These are phyloP conservation scores for Solanum tarapatanum DNA, from an alignment of 257 asterid genomes.

Conservation along the genomic window DNA sequence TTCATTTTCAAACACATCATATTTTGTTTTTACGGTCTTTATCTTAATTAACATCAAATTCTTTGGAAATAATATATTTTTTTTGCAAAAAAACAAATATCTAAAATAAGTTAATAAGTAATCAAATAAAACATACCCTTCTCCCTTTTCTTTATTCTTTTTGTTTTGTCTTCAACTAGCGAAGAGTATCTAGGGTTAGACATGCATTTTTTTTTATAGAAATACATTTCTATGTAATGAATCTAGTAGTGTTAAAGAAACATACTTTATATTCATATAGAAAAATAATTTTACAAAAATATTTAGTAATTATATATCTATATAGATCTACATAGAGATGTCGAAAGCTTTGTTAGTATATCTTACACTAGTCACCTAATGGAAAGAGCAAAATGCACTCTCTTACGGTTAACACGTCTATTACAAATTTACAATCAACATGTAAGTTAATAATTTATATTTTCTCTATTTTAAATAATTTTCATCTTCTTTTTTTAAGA, in stretches of 20 bases:
- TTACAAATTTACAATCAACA: neutral
- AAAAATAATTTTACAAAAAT: neutral
- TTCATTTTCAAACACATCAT: neutral
- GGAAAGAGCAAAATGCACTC: neutral
- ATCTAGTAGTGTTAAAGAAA: neutral
- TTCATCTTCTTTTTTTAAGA: accelerated
- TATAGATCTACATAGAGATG: neutral
- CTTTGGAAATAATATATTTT: too few species aligned
- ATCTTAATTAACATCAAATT: too few species aligned
- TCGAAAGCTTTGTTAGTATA: neutral
- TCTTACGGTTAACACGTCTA: too few species aligned
- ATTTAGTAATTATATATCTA: neutral
- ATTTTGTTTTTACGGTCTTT: too few species aligned
- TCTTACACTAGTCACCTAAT: neutral
- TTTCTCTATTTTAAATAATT: too few species aligned
- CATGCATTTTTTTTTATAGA: too few species aligned
- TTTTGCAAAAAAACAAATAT: too few species aligned
- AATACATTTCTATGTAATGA: neutral
- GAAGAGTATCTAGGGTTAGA: neutral
- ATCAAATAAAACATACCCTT: neutral
- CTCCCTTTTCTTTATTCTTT: neutral
- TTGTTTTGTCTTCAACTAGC: neutral
- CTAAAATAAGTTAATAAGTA: neutral
- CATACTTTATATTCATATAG: neutral
- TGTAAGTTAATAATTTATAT: neutral